Evolutionary conservation across 1,284 basidiomycete genomes (phyloP).

Genomic region (Cystobasidium pallidum): DNA sequence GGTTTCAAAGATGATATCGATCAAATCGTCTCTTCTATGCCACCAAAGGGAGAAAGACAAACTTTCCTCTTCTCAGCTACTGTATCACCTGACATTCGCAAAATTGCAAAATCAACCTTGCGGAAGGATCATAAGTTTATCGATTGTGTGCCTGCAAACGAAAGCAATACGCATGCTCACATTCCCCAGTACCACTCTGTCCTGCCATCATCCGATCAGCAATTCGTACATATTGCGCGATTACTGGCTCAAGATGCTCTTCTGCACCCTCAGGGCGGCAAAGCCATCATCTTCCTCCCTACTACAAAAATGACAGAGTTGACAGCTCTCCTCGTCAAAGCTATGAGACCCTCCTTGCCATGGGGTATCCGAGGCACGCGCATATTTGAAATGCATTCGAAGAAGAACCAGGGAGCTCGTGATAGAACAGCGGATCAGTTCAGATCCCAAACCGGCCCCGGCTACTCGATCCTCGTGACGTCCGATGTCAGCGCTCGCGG

Average conservation of each 20-base stretch:
- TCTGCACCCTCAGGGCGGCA: conserved; percentile 65
- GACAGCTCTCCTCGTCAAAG: conserved; percentile 66
- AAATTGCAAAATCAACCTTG: conserved; percentile 64
- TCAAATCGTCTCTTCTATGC: conserved; percentile 71
- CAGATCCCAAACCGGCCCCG: conserved; percentile 64
- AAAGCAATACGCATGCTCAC: conserved; percentile 70
- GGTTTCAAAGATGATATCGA: conserved; percentile 91
- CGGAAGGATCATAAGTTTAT: conserved; percentile 66
- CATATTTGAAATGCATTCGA: conserved; percentile 86
- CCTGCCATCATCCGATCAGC: conserved; percentile 68
- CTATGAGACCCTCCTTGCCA: conserved; percentile 52
- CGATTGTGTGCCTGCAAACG: conserved; percentile 64
- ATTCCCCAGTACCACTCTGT: conserved; percentile 84
- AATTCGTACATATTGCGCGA: conserved; percentile 77
- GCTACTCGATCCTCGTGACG: conserved; percentile 57
- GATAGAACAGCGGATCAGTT: conserved; percentile 70
- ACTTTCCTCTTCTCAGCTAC: conserved; percentile 96
- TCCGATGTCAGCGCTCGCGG: conserved; percentile 59
- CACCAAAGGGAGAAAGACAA: conserved; percentile 70
- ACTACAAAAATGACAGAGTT: conserved; percentile 87
- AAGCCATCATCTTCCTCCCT: conserved; percentile 84
- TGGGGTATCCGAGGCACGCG: conserved; percentile 61
- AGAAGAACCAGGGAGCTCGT: conserved; percentile 69
- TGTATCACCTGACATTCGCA: conserved; percentile 60
- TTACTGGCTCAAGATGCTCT: conserved; percentile 91